Evolutionary conservation across 495 filamentous ascomycete genomes (phyloP).

Genomic region (Penicillium dipodomyicola): DNA sequence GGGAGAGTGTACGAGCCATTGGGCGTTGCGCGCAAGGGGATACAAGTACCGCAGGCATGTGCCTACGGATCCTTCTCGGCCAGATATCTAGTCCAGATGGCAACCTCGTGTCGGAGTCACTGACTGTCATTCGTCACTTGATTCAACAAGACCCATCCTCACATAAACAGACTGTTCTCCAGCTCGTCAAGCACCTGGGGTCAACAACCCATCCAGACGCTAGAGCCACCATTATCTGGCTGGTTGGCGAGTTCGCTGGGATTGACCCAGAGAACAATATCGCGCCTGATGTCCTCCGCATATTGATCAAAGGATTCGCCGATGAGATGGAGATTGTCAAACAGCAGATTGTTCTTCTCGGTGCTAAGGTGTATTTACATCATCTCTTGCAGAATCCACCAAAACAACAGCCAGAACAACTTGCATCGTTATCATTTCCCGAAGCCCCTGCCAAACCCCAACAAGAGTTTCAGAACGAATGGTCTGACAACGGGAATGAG

Average conservation of each 20-base stretch:
- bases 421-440: neutral
- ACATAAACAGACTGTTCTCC: conserved; percentile 77
- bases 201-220: conserved; percentile 79
- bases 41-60: conserved; percentile 64
- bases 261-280: conserved; percentile 77
- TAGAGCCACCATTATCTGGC: conserved; percentile 91
- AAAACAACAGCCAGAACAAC: conserved; percentile 21
- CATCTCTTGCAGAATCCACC: conserved; percentile 62
- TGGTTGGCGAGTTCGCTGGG: conserved; percentile 91
- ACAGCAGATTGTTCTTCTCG: conserved; percentile 85
- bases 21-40: conserved; percentile 87
- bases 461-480: conserved; percentile 38
- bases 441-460: conserved; percentile 17
- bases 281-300: conserved; percentile 87
- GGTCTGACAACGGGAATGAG: conserved; percentile 38
- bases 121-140: conserved; percentile 91
- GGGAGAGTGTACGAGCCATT: conserved; percentile 86
- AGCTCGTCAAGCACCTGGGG: conserved; percentile 89
- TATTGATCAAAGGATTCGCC: conserved; percentile 78
- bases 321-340: conserved; percentile 84
- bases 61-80: conserved; percentile 73
- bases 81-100: conserved; percentile 84
- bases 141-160: conserved; percentile 84
- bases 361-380: conserved; percentile 92
- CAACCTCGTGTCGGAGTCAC: conserved; percentile 80